A percentile compares a stretch with the other conserved stretches of the same genome.
Evolutionary conservation across 371 early-diverging fungal genomes (phyloP).

Genomic region (Mortierella sp.): DNA sequence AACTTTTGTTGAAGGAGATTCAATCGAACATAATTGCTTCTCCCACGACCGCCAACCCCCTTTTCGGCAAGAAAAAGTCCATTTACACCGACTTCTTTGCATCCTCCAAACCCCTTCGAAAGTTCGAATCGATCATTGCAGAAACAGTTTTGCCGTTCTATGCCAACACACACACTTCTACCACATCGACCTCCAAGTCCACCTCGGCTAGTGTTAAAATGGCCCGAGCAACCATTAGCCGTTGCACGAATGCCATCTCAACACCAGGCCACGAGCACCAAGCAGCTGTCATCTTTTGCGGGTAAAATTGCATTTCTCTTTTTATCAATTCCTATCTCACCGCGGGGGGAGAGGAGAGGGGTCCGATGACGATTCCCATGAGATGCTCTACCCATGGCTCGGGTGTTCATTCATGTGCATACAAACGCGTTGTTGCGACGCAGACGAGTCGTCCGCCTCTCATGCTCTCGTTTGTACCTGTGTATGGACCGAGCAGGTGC

Average conservation of each 20-base stretch:
- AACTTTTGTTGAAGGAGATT: constrained; percentile 11
- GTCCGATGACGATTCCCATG: too few species aligned
- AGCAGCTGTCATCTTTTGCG: constrained; percentile 33
- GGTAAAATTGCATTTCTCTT: constrained; percentile 11
- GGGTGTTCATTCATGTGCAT: too few species aligned
- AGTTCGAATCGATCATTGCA: constrained; percentile 28
- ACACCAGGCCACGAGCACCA: constrained; percentile 35
- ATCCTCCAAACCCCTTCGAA: constrained; percentile 32
- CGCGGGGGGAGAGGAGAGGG: too few species aligned
- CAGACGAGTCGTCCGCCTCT: too few species aligned
- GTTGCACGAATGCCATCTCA: constrained; percentile 34
- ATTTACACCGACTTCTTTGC: constrained; percentile 46
- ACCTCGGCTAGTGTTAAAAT: constrained; percentile 25
- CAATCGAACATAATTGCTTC: constrained; percentile 32
- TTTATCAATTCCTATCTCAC: neutral
- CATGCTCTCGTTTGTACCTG: neutral
- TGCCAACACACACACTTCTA: constrained; percentile 46
- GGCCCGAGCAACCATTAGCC: constrained; percentile 28
- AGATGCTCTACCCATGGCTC: too few species aligned
- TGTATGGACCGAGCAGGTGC: too few species aligned
- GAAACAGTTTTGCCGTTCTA: constrained; percentile 31
- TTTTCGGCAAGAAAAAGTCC: constrained; percentile 39
- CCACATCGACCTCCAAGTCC: constrained; percentile 34
- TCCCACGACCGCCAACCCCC: constrained; percentile 16
- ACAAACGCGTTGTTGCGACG: neutral